These are phyloP conservation scores for Geosmithia morbida DNA, from an alignment of 2,329 filamentous ascomycete genomes.

Conservation along the genomic window DNA sequence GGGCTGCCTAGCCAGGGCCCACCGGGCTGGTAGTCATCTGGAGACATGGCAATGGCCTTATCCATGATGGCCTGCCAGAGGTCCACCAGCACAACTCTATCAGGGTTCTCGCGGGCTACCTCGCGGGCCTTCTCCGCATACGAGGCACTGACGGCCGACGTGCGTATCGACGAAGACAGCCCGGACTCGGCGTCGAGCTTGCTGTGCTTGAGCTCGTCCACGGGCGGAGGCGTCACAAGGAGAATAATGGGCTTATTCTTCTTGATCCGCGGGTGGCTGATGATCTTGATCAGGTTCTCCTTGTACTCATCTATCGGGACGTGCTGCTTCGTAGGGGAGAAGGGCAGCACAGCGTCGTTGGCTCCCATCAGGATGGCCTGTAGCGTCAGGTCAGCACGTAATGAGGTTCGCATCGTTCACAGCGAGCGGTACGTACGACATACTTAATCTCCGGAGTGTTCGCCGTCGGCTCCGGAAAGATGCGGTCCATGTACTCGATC, in stretches of 20 bases:
- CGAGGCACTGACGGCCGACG: slow-evolving; percentile 32
- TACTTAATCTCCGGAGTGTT: slow-evolving; percentile 48
- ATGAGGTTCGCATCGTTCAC: neutral
- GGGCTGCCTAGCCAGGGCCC: slow-evolving; percentile 34
- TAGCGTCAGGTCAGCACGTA: slow-evolving; percentile 3
- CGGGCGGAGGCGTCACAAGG: slow-evolving; percentile 67
- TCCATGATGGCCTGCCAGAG: slow-evolving; percentile 69
- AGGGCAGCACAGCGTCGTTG: slow-evolving; percentile 68
- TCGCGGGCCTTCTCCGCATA: slow-evolving; percentile 46
- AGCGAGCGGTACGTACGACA: slow-evolving; percentile 32
- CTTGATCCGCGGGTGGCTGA: slow-evolving; percentile 54
- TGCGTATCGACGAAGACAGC: slow-evolving; percentile 25
- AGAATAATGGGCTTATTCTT: slow-evolving; percentile 62
- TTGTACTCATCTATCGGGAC: slow-evolving; percentile 65
- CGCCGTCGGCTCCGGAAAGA: slow-evolving; percentile 53
- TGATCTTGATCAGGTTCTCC: slow-evolving; percentile 55
- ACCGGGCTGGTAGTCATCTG: slow-evolving; percentile 36
- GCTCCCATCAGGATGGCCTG: slow-evolving; percentile 75
- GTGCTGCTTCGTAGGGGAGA: slow-evolving; percentile 53
- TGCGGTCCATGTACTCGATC: slow-evolving; percentile 49
- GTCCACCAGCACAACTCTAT: slow-evolving; percentile 56
- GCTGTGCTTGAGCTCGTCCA: slow-evolving; percentile 59
- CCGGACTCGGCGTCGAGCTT: slow-evolving; percentile 31
- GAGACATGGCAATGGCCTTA: slow-evolving; percentile 44
- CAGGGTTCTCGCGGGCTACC: slow-evolving; percentile 52